Base-by-base conservation (phyloP, 208 protist species). In the Crithidia bombi region DNA sequence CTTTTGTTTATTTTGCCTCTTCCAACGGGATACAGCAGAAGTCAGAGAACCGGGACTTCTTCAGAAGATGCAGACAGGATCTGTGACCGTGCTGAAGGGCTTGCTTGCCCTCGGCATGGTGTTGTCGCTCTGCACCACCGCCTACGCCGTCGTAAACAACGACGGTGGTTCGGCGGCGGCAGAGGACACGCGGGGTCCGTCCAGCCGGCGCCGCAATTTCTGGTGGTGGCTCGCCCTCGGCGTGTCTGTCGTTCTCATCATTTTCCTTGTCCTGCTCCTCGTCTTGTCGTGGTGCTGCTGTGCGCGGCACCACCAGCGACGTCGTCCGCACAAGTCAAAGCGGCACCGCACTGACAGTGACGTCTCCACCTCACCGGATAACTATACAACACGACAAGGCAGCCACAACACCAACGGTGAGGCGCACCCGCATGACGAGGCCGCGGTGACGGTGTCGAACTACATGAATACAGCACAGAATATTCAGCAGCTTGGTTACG, bases 161-260 rank as follows among this genome's bases (percentile, higher is more conserved):
- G 23, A 28, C 3, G 46, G 28, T 23, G 17, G 9, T 5, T 23
- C 7, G 5, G 7, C 43, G 5, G 15, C 44, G 3, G 11, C 43
- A 3, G 17, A 1, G 7, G 63, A 68, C 23, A 58, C 49, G 0
- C 50, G 64, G 28, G 49, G 51, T 1, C 49, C 64, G 3, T 1
- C 46, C 3, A 47, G 61, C 2, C 61, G 46, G 14, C 61, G 65
- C 0, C 65, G 49, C 52, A 62, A 70, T 44, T 63, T 68, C 55
- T 78, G 55, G 55, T 69, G 50, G 41, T 78, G 64, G 66, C 36
- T 77, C 25, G 58, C 52, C 32, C 57, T 69, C 47, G 64, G 59
- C 15, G 41, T 65, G 35, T 69, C 46, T 9, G 44, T 57, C 14
- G 25, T 66, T 21, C 32, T 78, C 12, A 30, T 78, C 9, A 23